Evolutionary conservation across 805 yeast genomes (phyloP), one percentile per base, ranked within the genome.

Genomic region (Isabelozyma heimii): DNA sequence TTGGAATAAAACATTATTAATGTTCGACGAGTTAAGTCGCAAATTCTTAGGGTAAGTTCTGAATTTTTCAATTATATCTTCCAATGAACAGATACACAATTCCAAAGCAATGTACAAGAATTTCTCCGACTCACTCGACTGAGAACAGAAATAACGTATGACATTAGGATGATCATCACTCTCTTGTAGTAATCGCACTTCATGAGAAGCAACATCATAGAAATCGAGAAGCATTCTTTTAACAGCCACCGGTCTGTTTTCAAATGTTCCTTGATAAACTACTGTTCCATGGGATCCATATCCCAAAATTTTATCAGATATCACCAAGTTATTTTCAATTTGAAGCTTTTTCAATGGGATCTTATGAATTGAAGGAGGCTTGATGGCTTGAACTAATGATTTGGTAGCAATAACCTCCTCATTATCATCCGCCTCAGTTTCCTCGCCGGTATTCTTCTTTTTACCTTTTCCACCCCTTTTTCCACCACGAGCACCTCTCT

Each of bases 81-180:
- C 97, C 49, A 94, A 70, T 1, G 97, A 86, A 7, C 96, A 91
- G 14, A 85, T 81, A 69, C 99, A 94, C 17, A 92, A 75, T 61
- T 94, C 99, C 48, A 94, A 69, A 0, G 98, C 99, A 70, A 94
- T 92, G 67, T 90, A 92, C 46, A 92, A 69, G 62, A 94, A 94
- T 60, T 86, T 82, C 51, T 90, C 96, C 8, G 66, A 56, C 37
- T 67, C 68, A 40, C 88, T 85, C 30, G 88, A 84, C 62, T 92
- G 95, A n/a, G 95, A 90, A 67, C 97, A 92, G 62, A 83, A 94
- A 64, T 94, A 94, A 47, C 98, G 72, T 5, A 94, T 83, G 17
- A 94, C 98, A 62, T 94, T 94, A 2, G 97, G 94, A 67, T 92
- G 98, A 63, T 91, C 97, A 59, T 94, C 99, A 69, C 96, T 89